phyloP scores from a whole-genome alignment of 2,329 filamentous ascomycete species.

The Pyrenochaeta sp. region DNA sequence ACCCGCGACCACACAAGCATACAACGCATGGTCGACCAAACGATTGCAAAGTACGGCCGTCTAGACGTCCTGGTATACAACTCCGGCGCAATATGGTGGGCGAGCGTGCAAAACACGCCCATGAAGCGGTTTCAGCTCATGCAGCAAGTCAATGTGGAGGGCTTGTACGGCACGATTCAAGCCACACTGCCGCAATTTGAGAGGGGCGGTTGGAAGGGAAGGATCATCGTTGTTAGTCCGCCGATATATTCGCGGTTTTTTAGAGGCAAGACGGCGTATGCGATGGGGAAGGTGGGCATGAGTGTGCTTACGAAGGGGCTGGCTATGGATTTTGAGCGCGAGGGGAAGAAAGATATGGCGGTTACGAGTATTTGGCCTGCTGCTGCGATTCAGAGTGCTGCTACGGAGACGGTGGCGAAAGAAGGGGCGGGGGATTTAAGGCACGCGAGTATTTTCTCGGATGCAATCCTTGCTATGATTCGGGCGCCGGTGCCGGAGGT shows the following conservation, averaged over 20 bases:
- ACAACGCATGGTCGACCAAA: slow-evolving; percentile 65
- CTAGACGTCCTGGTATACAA: slow-evolving; percentile 85
- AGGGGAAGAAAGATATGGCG: slow-evolving; percentile 73
- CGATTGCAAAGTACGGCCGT: slow-evolving; percentile 65
- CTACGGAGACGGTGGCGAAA: slow-evolving; percentile 64
- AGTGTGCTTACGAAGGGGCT: slow-evolving; percentile 81
- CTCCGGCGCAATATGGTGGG: slow-evolving; percentile 86
- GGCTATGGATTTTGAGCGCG: slow-evolving; percentile 79
- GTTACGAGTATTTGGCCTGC: slow-evolving; percentile 87
- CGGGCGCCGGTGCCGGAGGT: slow-evolving; percentile 66
- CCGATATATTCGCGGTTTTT: slow-evolving; percentile 89
- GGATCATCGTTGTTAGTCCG: slow-evolving; percentile 81
- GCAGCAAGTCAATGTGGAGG: slow-evolving; percentile 65
- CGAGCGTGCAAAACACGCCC: slow-evolving; percentile 75
- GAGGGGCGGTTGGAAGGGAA: slow-evolving; percentile 62
- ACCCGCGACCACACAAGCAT: slow-evolving; percentile 71
- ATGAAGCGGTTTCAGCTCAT: slow-evolving; percentile 75
- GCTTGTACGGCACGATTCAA: slow-evolving; percentile 77
- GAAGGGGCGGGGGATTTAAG: slow-evolving; percentile 66
- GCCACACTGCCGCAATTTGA: slow-evolving; percentile 72
- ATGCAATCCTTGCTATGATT: slow-evolving; percentile 79
- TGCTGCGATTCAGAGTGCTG: slow-evolving; percentile 77
- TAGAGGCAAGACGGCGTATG: slow-evolving; percentile 84
- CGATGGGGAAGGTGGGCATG: slow-evolving; percentile 81
- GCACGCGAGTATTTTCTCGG: slow-evolving; percentile 76